Evolutionary conservation across 805 yeast species (phyloP).

Genomic region (Brettanomyces bruxellensis): DNA sequence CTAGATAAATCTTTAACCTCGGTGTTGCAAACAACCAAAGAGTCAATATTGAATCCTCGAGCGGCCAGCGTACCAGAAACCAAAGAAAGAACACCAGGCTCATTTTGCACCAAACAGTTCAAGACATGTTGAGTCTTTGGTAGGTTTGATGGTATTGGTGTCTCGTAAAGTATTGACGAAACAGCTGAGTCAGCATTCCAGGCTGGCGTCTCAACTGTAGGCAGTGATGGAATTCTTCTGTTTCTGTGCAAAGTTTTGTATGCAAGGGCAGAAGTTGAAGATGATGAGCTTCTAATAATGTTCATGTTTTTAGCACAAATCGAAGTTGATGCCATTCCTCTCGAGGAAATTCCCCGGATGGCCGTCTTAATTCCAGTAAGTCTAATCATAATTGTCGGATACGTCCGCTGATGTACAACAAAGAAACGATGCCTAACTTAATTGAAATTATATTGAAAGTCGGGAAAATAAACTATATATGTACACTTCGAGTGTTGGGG

Average conservation of each 20-base stretch:
- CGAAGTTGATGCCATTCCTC: background rate
- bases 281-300: conserved; percentile 20
- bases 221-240: conserved; percentile 80
- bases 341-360: background rate
- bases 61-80: conserved; percentile 96
- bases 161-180: conserved; percentile 88
- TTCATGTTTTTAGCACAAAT: no score
- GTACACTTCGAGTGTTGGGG: no score
- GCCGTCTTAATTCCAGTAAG: conserved; percentile 1
- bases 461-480: no score
- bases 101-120: conserved; percentile 96
- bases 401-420: no score
- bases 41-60: conserved; percentile 96
- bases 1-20: conserved; percentile 92
- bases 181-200: conserved; percentile 98
- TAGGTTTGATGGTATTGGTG: conserved; percentile 55
- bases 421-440: no score
- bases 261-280: conserved; percentile 89
- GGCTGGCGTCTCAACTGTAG: conserved; percentile 84
- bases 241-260: conserved; percentile 87
- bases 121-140: conserved; percentile 80
- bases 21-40: conserved; percentile 92
- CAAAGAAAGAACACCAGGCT: conserved; percentile 93
- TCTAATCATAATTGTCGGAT: background rate
- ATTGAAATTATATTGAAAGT: no score